Evolutionary conservation across 2,329 filamentous ascomycete species (phyloP).

Genomic region (Aurifilum marmelostoma): DNA sequence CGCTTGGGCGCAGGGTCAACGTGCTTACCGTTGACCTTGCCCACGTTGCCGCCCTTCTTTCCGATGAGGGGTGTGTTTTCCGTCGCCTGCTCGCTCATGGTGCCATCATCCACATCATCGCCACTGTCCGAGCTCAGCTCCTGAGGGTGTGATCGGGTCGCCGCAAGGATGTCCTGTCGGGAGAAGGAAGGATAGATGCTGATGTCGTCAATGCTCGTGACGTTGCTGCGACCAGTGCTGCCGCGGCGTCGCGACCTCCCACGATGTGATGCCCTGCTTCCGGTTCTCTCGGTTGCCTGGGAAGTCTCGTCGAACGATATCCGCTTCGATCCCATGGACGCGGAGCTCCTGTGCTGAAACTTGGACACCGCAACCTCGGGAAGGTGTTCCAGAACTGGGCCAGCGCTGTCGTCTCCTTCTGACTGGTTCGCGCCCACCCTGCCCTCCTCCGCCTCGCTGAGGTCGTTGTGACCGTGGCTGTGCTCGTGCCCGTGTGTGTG

Average conservation of each 20-base stretch:
- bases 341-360: conserved; percentile 38
- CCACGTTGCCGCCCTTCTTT: conserved; percentile 26
- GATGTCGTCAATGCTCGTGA: conserved; percentile 71
- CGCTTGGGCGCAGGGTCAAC: conserved; percentile 38
- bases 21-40: conserved; percentile 37
- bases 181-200: conserved; percentile 89
- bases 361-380: conserved; percentile 64
- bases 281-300: conserved; percentile 37
- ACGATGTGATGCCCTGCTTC: conserved; percentile 35
- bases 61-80: conserved; percentile 46
- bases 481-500: conserved; percentile 40
- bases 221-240: conserved; percentile 58
- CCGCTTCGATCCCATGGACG: conserved; percentile 31
- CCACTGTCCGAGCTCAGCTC: conserved; percentile 31
- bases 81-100: conserved; percentile 37
- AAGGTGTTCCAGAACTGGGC: conserved; percentile 63
- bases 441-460: conserved; percentile 54
- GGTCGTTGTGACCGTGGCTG: conserved; percentile 43
- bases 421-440: conserved; percentile 49
- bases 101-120: conserved; percentile 27
- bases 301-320: conserved; percentile 32
- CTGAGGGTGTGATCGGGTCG: conserved; percentile 65
- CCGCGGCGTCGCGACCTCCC: conserved; percentile 51
- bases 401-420: conserved; percentile 58
- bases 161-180: conserved; percentile 88